These are phyloP conservation scores for Phyllachora maydis DNA, from an alignment of 2,329 filamentous ascomycete species.

Conservation along the genomic window DNA sequence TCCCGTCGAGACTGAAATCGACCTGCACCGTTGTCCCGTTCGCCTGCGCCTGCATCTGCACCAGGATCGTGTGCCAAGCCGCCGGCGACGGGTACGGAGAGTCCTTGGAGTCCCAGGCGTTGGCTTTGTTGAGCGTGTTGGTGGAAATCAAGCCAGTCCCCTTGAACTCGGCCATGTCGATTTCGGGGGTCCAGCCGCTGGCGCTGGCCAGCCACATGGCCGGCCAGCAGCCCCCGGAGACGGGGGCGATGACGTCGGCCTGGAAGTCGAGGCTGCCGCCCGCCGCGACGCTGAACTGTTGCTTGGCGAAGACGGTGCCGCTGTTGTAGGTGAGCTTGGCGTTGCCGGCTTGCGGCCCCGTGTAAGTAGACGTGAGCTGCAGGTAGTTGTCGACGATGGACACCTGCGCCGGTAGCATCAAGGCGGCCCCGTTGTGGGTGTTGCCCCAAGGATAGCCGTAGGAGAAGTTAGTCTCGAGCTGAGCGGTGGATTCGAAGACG, in stretches of 20 bases:
- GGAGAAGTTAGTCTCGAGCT: constrained; percentile 21
- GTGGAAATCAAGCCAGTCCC: constrained; percentile 33
- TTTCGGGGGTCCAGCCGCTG: constrained; percentile 34
- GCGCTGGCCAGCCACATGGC: constrained; percentile 37
- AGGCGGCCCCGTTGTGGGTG: constrained; percentile 34
- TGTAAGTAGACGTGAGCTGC: constrained; percentile 23
- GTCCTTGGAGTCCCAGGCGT: no score
- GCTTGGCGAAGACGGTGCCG: constrained; percentile 18
- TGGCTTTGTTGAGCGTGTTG: constrained; percentile 34
- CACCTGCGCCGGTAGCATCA: constrained; percentile 27
- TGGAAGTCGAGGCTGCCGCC: constrained; percentile 19
- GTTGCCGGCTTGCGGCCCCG: constrained; percentile 18
- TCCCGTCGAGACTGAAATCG: no score
- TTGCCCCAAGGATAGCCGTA: constrained; percentile 37
- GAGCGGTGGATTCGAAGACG: constrained; percentile 15
- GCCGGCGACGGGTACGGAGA: no score
- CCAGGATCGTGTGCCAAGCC: no score
- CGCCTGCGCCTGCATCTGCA: no score
- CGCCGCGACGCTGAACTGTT: constrained; percentile 15
- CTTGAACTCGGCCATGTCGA: constrained; percentile 41
- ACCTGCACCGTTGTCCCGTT: no score
- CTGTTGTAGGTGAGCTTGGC: constrained; percentile 28
- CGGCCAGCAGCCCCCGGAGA: constrained; percentile 27
- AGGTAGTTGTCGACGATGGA: constrained; percentile 17
- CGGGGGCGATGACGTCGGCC: constrained; percentile 18